These are phyloP conservation scores for Sarocladiaceae sp. DNA, from an alignment of 2,329 filamentous ascomycete genomes.

Conservation along the genomic window DNA sequence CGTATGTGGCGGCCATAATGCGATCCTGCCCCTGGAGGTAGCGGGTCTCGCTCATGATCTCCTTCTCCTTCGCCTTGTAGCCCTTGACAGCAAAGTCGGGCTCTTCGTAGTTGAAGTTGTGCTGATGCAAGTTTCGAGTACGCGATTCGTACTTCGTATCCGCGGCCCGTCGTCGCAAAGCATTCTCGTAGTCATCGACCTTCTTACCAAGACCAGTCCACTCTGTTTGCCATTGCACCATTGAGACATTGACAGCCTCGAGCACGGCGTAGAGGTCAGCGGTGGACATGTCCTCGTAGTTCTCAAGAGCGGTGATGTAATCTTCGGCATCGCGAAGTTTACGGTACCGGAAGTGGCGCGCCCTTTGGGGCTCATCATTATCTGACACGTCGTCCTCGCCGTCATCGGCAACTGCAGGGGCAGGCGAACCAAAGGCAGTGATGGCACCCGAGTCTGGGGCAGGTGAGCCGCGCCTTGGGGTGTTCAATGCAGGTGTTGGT, in stretches of 20 bases:
- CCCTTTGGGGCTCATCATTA: constrained; percentile 25
- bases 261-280: constrained; percentile 41
- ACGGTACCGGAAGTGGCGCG: constrained; percentile 38
- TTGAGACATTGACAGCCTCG: constrained; percentile 38
- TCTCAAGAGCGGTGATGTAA: constrained; percentile 43
- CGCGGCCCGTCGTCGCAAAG: constrained; percentile 44
- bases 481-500: constrained; percentile 33
- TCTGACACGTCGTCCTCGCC: constrained; percentile 32
- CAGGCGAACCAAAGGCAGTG: constrained; percentile 32
- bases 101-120: constrained; percentile 39
- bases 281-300: constrained; percentile 44
- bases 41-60: constrained; percentile 38
- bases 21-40: constrained; percentile 51
- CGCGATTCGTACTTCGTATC: constrained; percentile 44
- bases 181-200: constrained; percentile 55
- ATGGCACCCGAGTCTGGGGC: constrained; percentile 33
- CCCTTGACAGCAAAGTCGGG: constrained; percentile 53
- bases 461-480: constrained; percentile 34
- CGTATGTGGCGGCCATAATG: constrained; percentile 55
- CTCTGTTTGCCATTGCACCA: constrained; percentile 51
- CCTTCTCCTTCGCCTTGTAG: constrained; percentile 41
- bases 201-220: constrained; percentile 45
- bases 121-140: constrained; percentile 34
- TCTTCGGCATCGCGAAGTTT: constrained; percentile 48
- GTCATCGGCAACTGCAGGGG: constrained; percentile 29